Conservation (phyloP, 2,329 filamentous ascomycete genomes). For the Fusarium globosum region DNA sequence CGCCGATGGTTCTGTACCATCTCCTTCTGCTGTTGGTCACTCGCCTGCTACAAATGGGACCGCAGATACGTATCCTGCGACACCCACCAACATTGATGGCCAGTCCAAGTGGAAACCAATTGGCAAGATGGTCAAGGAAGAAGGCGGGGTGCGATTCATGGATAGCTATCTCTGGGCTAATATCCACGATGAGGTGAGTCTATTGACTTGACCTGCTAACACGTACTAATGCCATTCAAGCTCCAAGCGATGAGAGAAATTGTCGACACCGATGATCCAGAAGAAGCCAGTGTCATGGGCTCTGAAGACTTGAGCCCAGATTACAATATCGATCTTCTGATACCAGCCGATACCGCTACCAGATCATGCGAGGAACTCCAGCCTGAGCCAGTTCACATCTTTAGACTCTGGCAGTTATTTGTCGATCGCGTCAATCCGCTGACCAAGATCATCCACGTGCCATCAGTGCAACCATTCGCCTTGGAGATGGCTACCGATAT, state of each 20-base stretch:
- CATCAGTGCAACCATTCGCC: slow-evolving; percentile 73
- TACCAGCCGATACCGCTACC: slow-evolving; percentile 55
- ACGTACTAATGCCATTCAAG: slow-evolving; percentile 47
- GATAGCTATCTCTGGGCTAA: slow-evolving; percentile 66
- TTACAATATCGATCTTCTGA: slow-evolving; percentile 62
- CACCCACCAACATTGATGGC: slow-evolving; percentile 48
- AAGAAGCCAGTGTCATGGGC: slow-evolving; percentile 61
- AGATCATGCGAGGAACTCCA: slow-evolving; percentile 64
- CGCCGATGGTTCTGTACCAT: slow-evolving; percentile 53
- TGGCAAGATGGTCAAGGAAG: slow-evolving; percentile 67
- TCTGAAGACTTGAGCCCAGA: slow-evolving; percentile 64
- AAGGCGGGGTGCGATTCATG: slow-evolving; percentile 66
- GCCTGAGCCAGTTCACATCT: slow-evolving; percentile 73
- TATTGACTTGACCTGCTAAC: neutral
- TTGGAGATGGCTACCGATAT: slow-evolving; percentile 71
- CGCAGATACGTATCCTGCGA: slow-evolving; percentile 43
- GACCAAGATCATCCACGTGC: slow-evolving; percentile 78
- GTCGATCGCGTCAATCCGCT: slow-evolving; percentile 80
- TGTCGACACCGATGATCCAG: slow-evolving; percentile 60
- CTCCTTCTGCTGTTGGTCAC: slow-evolving; percentile 33
- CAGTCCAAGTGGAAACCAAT: slow-evolving; percentile 55
- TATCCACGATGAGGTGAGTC: slow-evolving; percentile 66
- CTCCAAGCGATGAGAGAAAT: slow-evolving; percentile 70
- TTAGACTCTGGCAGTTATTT: slow-evolving; percentile 79
- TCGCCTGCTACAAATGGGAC: slow-evolving; percentile 36